A percentile compares a stretch with the other conserved stretches of the same genome.
Conservation (phyloP, 805 yeast species). For the Candida pseudoglaebosa region DNA sequence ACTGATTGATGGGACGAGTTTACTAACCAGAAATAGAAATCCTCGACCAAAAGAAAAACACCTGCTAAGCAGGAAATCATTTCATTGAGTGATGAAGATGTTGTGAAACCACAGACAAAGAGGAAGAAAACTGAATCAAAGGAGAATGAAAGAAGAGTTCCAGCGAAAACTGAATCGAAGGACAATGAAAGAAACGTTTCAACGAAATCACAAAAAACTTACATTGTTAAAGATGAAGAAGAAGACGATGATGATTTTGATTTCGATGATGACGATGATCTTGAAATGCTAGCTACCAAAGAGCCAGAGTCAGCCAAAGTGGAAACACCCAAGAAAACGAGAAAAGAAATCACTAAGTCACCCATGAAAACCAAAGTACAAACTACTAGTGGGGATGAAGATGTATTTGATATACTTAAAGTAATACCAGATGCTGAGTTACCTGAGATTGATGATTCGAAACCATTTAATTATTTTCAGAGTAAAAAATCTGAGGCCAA, state of each 20-base stretch:
- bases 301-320: slow-evolving; percentile 3
- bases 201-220: slow-evolving; percentile 5
- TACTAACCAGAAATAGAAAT: slow-evolving; percentile 8
- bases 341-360: not conserved
- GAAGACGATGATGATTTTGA: slow-evolving; percentile 22
- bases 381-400: not conserved
- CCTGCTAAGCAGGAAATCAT: slow-evolving; percentile 5
- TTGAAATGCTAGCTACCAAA: slow-evolving; percentile 8
- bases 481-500: slow-evolving; percentile 1
- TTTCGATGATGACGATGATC: slow-evolving; percentile 21
- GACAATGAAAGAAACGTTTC: no score
- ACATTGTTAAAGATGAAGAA: slow-evolving; percentile 21
- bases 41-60: not conserved
- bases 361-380: slow-evolving; percentile 13
- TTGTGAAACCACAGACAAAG: slow-evolving; percentile 8
- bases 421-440: slow-evolving; percentile 73
- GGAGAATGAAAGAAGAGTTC: no score
- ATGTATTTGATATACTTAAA: slow-evolving; percentile 48
- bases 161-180: no score
- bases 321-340: slow-evolving; percentile 9
- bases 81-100: slow-evolving; percentile 6
- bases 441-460: slow-evolving; percentile 49
- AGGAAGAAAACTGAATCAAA: slow-evolving; percentile 9
- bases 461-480: slow-evolving; percentile 52
- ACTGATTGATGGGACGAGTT: not conserved